phyloP scores from a whole-genome alignment of 441 rosid genomes.

The Eugenia klotzschiana region DNA sequence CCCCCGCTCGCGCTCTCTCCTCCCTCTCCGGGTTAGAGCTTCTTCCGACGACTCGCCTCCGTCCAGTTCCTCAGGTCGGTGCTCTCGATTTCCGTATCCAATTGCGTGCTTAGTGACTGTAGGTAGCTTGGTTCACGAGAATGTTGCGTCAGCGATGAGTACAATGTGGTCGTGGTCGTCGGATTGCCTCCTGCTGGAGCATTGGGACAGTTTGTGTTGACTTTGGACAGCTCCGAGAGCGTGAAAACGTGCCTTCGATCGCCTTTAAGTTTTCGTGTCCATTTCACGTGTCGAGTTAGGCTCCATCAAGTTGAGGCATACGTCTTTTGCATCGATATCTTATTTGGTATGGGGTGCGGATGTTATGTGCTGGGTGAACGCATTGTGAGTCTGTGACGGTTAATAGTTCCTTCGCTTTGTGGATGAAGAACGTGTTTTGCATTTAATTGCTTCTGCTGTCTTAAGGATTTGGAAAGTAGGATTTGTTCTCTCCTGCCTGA shows the following conservation, averaged over 20 bases:
- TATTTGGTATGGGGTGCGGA: background rate
- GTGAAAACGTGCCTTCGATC: background rate
- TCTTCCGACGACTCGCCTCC: conserved; percentile 28
- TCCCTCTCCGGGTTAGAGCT: conserved; percentile 42
- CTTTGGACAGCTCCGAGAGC: background rate
- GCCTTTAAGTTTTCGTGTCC: background rate
- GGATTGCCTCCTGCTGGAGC: background rate
- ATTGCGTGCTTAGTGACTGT: background rate
- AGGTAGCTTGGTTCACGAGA: background rate
- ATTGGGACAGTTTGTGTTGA: background rate
- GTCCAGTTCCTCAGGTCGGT: conserved; percentile 28
- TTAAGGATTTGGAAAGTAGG: background rate
- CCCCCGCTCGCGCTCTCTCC: conserved; percentile 12
- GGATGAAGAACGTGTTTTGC: background rate
- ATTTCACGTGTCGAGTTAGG: background rate
- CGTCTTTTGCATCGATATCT: background rate
- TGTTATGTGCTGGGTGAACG: background rate
- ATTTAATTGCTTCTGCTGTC: background rate
- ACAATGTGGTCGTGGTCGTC: background rate
- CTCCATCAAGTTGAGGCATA: background rate
- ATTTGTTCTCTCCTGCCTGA: background rate
- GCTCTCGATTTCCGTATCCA: background rate
- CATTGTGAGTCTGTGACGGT: background rate
- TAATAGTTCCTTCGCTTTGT: background rate
- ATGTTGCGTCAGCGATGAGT: background rate